Percentiles rank a stretch among this genome's conserved stretches.
phyloP scores from a whole-genome alignment of 1,284 basidiomycete species.

The Anthracocystis walkeri region DNA sequence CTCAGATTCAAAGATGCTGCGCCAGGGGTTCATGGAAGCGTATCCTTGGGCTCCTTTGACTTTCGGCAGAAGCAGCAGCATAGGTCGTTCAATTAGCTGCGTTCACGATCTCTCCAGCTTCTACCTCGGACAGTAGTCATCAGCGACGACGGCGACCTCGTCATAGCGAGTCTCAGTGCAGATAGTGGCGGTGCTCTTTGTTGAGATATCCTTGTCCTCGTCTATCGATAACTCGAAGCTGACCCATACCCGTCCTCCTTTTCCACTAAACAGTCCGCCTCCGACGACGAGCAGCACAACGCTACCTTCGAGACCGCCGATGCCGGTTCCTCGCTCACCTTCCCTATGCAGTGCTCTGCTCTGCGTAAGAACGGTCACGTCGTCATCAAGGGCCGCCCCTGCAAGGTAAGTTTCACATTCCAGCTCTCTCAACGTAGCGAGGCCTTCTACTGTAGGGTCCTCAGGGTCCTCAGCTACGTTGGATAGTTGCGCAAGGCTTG shows the following conservation, averaged over 20 bases:
- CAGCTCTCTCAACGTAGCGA: neutral
- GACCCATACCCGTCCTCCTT: neutral
- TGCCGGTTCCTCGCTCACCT: slow-evolving; percentile 69
- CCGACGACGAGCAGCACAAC: slow-evolving; percentile 88
- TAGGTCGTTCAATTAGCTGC: neutral
- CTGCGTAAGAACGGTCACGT: slow-evolving; percentile 92
- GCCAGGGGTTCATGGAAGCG: neutral
- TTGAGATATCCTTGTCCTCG: neutral
- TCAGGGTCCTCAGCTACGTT: too few relatives aligned
- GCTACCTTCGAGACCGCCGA: slow-evolving; percentile 83
- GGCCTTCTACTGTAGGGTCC: too few relatives aligned
- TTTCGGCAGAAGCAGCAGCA: neutral
- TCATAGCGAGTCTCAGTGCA: neutral
- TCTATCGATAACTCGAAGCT: neutral
- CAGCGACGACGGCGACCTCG: neutral
- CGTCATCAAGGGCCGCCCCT: slow-evolving; percentile 96
- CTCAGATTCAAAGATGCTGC: neutral
- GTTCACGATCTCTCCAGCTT: neutral
- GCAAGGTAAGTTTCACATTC: slow-evolving; percentile 76
- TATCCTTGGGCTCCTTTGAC: neutral
- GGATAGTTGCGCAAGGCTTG: neutral
- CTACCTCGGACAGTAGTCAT: neutral
- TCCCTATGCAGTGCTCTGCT: slow-evolving; percentile 94
- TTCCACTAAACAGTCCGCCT: slow-evolving; percentile 45
- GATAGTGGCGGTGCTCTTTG: neutral